Evolutionary conservation across 73 alveolate genomes (phyloP).

Genomic region (Uronychia binucleata): DNA sequence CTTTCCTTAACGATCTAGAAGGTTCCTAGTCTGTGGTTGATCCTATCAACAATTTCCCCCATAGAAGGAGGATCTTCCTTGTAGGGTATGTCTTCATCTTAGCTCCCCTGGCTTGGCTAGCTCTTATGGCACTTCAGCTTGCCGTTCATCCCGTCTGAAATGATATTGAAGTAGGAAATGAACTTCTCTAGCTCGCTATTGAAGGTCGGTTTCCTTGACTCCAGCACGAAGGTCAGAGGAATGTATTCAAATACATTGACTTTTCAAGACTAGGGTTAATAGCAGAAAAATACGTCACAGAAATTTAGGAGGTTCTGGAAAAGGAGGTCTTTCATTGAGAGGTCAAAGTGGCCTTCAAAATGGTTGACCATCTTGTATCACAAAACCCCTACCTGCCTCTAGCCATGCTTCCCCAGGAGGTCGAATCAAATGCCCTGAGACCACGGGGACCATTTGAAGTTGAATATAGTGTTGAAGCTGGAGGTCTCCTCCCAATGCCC

Average conservation of each 20-base stretch:
- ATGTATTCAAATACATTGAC: slow-evolving; percentile 77
- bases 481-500: slow-evolving; percentile 19
- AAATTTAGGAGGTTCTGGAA: neutral
- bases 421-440: slow-evolving; percentile 71
- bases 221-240: slow-evolving; percentile 72
- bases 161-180: neutral
- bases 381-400: slow-evolving; percentile 60
- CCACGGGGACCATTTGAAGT: slow-evolving; percentile 78
- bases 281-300: slow-evolving; percentile 36
- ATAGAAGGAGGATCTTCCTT: neutral
- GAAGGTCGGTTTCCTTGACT: neutral
- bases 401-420: slow-evolving; percentile 46
- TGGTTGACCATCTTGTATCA: slow-evolving; percentile 26
- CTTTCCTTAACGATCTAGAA: neutral
- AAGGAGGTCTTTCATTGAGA: slow-evolving; percentile 2
- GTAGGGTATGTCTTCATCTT: neutral
- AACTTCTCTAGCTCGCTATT: slow-evolving; percentile 4
- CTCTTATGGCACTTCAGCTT: neutral
- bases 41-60: neutral
- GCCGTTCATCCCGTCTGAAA: neutral
- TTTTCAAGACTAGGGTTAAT: slow-evolving; percentile 18
- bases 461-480: slow-evolving; percentile 51
- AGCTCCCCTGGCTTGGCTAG: neutral
- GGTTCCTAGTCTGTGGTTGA: no score
- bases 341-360: slow-evolving; percentile 1